These are phyloP conservation scores for Yamadazyma blattariae DNA, from an alignment of 1,139 yeast species.

Conservation along the genomic window DNA sequence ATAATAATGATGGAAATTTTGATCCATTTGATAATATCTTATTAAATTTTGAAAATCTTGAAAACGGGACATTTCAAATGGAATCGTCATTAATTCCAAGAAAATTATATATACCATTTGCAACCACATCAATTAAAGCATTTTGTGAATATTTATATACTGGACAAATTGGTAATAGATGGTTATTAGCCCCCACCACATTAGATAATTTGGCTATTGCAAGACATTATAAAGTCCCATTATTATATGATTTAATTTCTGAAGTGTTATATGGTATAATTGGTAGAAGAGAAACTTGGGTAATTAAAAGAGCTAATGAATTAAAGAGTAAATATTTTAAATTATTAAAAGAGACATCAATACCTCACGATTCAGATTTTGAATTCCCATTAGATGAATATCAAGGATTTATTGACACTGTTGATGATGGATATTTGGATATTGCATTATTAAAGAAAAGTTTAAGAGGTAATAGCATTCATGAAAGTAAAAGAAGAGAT, in stretches of 20 bases:
- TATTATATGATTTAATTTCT: constrained; percentile 62
- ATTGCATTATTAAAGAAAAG: constrained; percentile 50
- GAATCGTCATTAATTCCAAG: constrained; percentile 68
- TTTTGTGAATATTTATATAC: constrained; percentile 72
- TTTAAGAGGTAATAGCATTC: constrained; percentile 6
- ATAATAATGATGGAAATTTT: constrained; percentile 1
- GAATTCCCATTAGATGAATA: constrained; percentile 56
- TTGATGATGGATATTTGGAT: constrained; percentile 64
- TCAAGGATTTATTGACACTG: constrained; percentile 67
- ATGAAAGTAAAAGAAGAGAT: constrained; percentile 1
- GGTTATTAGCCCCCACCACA: constrained; percentile 66
- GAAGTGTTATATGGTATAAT: constrained; percentile 69
- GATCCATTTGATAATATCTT: constrained; percentile 26
- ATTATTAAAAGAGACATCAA: constrained; percentile 23
- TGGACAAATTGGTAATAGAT: constrained; percentile 73
- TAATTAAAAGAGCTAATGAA: constrained; percentile 41
- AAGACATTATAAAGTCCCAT: constrained; percentile 62
- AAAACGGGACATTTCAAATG: constrained; percentile 33
- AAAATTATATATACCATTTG: constrained; percentile 63
- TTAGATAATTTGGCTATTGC: constrained; percentile 62
- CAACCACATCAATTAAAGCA: constrained; percentile 58
- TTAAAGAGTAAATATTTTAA: constrained; percentile 29
- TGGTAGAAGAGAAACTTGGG: constrained; percentile 58
- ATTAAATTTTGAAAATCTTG: constrained; percentile 36
- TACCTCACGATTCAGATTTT: constrained; percentile 21